Percentiles rank a stretch among this genome's conserved stretches.
These are phyloP conservation scores for Trypanosoma mega DNA, from an alignment of 208 protist species.

Conservation along the genomic window DNA sequence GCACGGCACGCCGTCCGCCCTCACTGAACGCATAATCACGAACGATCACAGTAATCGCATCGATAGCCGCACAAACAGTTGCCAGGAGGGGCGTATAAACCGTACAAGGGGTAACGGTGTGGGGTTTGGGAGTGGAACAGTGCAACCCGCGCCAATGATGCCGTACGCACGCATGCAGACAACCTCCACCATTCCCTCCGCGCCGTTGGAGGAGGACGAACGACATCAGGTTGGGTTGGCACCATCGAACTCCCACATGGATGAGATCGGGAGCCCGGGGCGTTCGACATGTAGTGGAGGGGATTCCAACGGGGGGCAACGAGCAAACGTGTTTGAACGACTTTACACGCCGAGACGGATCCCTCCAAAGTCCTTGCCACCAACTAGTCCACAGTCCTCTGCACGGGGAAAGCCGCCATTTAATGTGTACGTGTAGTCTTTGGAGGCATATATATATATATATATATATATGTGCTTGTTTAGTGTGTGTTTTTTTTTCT, in stretches of 20 bases:
- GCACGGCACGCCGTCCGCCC: not conserved
- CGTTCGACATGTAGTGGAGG: not conserved
- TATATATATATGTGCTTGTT: not conserved
- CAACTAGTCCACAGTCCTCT: slow-evolving; percentile 5
- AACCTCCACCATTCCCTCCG: slow-evolving; percentile 19
- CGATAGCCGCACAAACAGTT: too few species aligned
- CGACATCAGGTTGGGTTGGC: not conserved
- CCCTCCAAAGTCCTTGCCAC: not conserved
- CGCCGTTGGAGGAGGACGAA: not conserved
- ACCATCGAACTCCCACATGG: slow-evolving; percentile 3
- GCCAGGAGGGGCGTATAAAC: too few species aligned
- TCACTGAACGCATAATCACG: not conserved
- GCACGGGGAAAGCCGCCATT: slow-evolving; percentile 21
- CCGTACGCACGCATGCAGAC: slow-evolving; percentile 10
- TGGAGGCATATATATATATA: not conserved
- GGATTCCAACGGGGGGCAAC: not conserved
- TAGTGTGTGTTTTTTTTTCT: slow-evolving; percentile 4
- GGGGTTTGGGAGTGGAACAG: not conserved
- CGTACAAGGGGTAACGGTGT: not conserved
- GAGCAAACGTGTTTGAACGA: slow-evolving; percentile 34
- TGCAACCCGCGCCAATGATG: not conserved
- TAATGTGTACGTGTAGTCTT: slow-evolving; percentile 26
- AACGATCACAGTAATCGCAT: not conserved
- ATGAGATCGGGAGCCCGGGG: not conserved
- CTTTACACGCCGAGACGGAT: slow-evolving; percentile 40